These are phyloP conservation scores for Wolfiporia cocos DNA, from an alignment of 1,284 basidiomycete genomes.

Conservation along the genomic window DNA sequence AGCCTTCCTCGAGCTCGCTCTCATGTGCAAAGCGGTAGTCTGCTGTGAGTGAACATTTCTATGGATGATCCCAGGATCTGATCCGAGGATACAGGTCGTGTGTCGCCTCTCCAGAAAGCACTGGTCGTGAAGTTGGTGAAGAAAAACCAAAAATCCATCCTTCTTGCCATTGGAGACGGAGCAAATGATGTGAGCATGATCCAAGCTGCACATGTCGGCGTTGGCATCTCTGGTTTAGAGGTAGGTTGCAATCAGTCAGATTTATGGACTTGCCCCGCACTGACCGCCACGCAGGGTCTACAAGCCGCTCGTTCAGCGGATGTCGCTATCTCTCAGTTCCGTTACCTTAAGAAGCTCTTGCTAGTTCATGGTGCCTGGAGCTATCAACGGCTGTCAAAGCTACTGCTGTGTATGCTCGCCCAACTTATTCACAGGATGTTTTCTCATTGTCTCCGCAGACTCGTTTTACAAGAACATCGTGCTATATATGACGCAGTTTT, in stretches of 20 bases:
- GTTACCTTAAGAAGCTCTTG: conserved; percentile 92
- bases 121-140: conserved; percentile 98
- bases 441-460: conserved; percentile 38
- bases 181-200: conserved; percentile 98
- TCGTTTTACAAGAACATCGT: conserved; percentile 98
- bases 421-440: too few species aligned
- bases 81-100: conserved; percentile 60
- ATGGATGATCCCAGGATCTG: background rate
- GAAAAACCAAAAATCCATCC: conserved; percentile 87
- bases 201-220: conserved; percentile 94
- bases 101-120: conserved; percentile 97
- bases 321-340: conserved; percentile 96
- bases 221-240: conserved; percentile 98
- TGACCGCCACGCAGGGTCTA: conserved; percentile 56
- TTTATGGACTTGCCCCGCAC: background rate
- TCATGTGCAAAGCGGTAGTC: conserved; percentile 97
- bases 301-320: conserved; percentile 97
- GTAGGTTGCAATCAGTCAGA: conserved; percentile 31
- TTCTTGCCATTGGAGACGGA: conserved; percentile 95
- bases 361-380: conserved; percentile 99
- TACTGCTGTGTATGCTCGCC: conserved; percentile 90
- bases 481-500: conserved; percentile 96
- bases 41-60: conserved; percentile 66
- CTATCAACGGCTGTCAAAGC: conserved; percentile 91
- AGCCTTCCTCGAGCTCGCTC: conserved; percentile 90